A percentile compares a stretch with the other conserved stretches of the same genome.
These are phyloP conservation scores for Phyllosticta capitalensis DNA, from an alignment of 2,329 filamentous ascomycete species.

Conservation along the genomic window DNA sequence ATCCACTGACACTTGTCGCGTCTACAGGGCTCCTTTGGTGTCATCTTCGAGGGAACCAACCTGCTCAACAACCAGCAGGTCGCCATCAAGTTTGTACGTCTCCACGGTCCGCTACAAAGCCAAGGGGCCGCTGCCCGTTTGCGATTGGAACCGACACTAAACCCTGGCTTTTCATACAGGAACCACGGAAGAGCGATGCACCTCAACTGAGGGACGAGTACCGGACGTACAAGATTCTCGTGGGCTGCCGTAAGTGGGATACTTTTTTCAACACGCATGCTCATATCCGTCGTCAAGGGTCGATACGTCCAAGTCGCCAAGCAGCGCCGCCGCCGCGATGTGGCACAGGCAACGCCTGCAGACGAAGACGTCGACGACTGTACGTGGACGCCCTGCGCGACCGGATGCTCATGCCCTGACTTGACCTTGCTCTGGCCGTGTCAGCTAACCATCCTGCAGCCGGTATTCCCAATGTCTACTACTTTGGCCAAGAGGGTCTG, in stretches of 20 bases:
- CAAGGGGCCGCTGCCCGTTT: neutral
- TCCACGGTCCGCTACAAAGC: neutral
- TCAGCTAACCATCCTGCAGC: conserved; percentile 47
- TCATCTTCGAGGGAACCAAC: conserved; percentile 98
- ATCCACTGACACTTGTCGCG: conserved; percentile 1
- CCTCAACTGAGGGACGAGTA: conserved; percentile 97
- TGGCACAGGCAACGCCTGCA: conserved; percentile 6
- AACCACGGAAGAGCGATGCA: conserved; percentile 97
- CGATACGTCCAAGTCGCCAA: conserved; percentile 4
- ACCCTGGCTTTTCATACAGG: conserved; percentile 42
- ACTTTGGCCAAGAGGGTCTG: conserved; percentile 95
- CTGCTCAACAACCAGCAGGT: conserved; percentile 98
- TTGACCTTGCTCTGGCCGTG: neutral
- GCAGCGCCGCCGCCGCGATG: conserved; percentile 1
- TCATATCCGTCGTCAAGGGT: conserved; percentile 11
- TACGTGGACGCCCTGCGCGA: neutral
- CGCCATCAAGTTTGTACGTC: conserved; percentile 94
- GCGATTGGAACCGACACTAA: neutral
- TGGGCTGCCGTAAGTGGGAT: conserved; percentile 82
- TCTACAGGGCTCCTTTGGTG: conserved; percentile 73
- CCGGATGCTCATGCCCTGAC: neutral
- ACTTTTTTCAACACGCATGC: conserved; percentile 15
- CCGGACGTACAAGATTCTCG: conserved; percentile 97
- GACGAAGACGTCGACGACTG: neutral
- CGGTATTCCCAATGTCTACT: conserved; percentile 98